Conservation (phyloP, 495 filamentous ascomycete species). For the Annulohypoxylon moriforme region DNA sequence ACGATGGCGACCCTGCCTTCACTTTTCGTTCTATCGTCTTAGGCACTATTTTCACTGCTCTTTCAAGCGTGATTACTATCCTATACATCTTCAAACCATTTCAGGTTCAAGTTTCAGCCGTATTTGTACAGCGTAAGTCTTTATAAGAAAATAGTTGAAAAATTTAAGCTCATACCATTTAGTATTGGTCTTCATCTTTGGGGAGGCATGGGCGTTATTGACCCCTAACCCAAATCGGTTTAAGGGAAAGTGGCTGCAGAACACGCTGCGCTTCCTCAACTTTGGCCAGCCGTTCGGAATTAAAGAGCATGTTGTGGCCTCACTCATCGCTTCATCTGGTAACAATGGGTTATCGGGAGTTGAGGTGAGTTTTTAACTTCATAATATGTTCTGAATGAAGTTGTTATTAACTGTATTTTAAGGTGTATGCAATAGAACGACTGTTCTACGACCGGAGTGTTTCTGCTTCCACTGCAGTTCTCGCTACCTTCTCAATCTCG, state of each 20-base stretch:
- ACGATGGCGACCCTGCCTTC: conserved; percentile 58
- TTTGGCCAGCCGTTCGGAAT: conserved; percentile 27
- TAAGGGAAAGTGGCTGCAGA: conserved; percentile 16
- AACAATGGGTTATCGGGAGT: conserved; percentile 33
- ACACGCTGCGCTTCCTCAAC: conserved; percentile 18
- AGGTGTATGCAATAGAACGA: conserved; percentile 23
- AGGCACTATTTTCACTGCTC: conserved; percentile 56
- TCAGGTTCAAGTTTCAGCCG: conserved; percentile 23
- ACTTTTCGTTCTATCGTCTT: conserved; percentile 61
- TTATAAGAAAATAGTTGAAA: background rate
- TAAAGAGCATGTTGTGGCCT: conserved; percentile 33
- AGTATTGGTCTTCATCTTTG: conserved; percentile 50
- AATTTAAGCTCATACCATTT: conserved; percentile 42
- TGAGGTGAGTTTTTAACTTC: conserved; percentile 2
- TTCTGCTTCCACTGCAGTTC: conserved; percentile 27
- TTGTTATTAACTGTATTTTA: background rate
- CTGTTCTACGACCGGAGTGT: conserved; percentile 28
- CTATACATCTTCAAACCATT: conserved; percentile 32
- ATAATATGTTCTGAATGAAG: background rate
- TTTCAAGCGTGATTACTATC: conserved; percentile 60
- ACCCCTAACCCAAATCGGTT: conserved; percentile 27
- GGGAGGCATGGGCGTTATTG: conserved; percentile 24
- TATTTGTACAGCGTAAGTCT: conserved; percentile 31
- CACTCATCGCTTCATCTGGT: conserved; percentile 28
- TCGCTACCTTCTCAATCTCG: conserved; percentile 33